Evolutionary conservation across 1,139 yeast genomes (phyloP).

Genomic region (Pichia norvegensis): DNA sequence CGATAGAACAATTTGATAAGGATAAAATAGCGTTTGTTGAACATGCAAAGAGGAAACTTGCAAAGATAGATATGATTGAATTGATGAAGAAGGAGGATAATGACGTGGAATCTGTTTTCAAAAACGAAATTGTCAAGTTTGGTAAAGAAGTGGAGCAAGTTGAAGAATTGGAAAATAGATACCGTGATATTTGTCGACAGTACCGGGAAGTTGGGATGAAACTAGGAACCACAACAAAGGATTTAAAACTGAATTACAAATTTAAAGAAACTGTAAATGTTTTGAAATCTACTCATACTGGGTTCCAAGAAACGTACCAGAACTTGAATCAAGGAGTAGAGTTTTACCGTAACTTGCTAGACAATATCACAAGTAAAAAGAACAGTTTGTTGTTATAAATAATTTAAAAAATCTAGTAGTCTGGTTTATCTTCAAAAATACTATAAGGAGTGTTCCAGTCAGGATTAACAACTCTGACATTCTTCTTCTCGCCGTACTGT

Average conservation of each 20-base stretch:
- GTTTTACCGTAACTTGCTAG: slow-evolving; percentile 60
- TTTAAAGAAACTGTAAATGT: slow-evolving; percentile 47
- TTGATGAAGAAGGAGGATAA: slow-evolving; percentile 33
- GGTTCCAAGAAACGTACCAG: slow-evolving; percentile 47
- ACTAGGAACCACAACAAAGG: slow-evolving; percentile 31
- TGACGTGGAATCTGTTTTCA: slow-evolving; percentile 26
- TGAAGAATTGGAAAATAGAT: slow-evolving; percentile 32
- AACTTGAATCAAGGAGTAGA: slow-evolving; percentile 63
- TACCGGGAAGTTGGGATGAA: slow-evolving; percentile 36
- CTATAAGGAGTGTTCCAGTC: slow-evolving; percentile 29
- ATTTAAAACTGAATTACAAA: slow-evolving; percentile 25
- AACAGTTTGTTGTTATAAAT: neutral
- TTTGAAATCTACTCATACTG: slow-evolving; percentile 46
- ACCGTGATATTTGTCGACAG: slow-evolving; percentile 36
- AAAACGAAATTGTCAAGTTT: slow-evolving; percentile 30
- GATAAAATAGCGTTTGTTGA: slow-evolving; percentile 37
- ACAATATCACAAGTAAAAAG: slow-evolving; percentile 38
- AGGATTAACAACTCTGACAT: slow-evolving; percentile 40
- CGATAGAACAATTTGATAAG: slow-evolving; percentile 27
- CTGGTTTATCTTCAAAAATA: slow-evolving; percentile 3
- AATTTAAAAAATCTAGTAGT: neutral
- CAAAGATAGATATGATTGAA: slow-evolving; percentile 41
- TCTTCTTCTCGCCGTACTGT: slow-evolving; percentile 39
- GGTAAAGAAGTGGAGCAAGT: slow-evolving; percentile 36
- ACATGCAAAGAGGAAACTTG: slow-evolving; percentile 32